Base-by-base conservation (phyloP, 495 filamentous ascomycete species). In the Penicillium egyptiacum region DNA sequence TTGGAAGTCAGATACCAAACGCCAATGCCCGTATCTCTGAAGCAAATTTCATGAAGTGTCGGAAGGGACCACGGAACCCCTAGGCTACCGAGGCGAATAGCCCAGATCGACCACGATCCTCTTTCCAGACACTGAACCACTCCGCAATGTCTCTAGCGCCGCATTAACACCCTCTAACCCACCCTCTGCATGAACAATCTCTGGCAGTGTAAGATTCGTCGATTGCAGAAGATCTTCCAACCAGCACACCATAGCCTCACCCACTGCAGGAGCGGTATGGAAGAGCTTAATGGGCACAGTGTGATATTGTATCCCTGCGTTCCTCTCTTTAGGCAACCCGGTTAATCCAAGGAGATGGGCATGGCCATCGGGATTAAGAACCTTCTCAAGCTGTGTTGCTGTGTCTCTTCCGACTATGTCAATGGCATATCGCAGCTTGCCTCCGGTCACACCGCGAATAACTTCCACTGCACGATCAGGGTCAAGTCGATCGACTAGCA, bases 261-360 rank as follows among this genome's bases (percentile, higher is more conserved):
- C 86, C 0, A 88, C 75, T 3, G 70, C 68, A 0, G 81, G 75
- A 4, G 82, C 78, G 49, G 80, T 76, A 59, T 89, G 86, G 60
- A 88, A 89, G 23, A 87, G 56, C 66, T 88, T 89, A 50, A 89
- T 87, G 0, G 86, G 86, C 20, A 88, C 82, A 5, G 75, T 83
- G 55, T 89, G 85, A 46, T 79, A 75, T 20, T 64, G 64, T 17
- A 86, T 75, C 10, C 77, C 75, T 0, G 71, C 57, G 3, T 72
- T 58, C 11, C 61, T 58, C 48, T 74, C 71, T 61, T 86, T 84
- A 0, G 86, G 86, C 16, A 85, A 54, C 0, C 86, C 86, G 5
- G 82, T 84, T 28, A 88, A 59, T 0, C 85, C 85, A 5, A 88
- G 75, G 5, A 89, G 71, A 70, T 89, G 86, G 2, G 78, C 61